Evolutionary conservation across 2,329 filamentous ascomycete genomes (phyloP).

Genomic region (Xylariaceae sp.): DNA sequence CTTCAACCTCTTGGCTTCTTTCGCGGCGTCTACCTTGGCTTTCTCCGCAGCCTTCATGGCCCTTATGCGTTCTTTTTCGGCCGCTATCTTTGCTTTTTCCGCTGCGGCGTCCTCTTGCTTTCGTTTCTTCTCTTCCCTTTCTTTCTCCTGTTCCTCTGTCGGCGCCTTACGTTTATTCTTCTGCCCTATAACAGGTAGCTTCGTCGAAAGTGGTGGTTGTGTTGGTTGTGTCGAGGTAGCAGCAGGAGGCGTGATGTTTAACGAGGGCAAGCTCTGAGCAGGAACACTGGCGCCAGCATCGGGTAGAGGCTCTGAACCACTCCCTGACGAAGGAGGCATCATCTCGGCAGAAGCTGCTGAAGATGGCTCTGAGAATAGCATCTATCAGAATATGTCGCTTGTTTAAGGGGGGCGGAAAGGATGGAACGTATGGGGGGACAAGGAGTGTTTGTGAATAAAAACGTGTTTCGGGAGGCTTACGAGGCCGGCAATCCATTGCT

Average conservation of each 20-base stretch:
- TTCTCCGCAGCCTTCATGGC: constrained; percentile 25
- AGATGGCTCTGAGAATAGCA: constrained; percentile 15
- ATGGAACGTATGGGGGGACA: neutral
- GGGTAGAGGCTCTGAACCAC: constrained; percentile 35
- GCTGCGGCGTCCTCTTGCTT: constrained; percentile 46
- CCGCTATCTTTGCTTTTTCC: constrained; percentile 22
- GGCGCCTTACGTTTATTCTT: constrained; percentile 38
- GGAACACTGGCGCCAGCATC: constrained; percentile 41
- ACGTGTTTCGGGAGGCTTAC: constrained; percentile 16
- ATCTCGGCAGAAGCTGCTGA: constrained; percentile 22
- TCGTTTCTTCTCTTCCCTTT: constrained; percentile 43
- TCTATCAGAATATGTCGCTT: constrained; percentile 8
- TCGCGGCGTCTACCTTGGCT: constrained; percentile 39
- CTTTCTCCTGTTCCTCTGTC: constrained; percentile 36
- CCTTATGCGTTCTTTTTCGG: constrained; percentile 15
- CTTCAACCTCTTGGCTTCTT: constrained; percentile 43
- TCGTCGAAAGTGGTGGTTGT: neutral
- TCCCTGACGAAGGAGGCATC: constrained; percentile 24
- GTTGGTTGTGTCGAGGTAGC: constrained; percentile 21
- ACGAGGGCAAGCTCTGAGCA: constrained; percentile 34
- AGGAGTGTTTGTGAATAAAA: neutral
- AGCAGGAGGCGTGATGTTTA: constrained; percentile 30
- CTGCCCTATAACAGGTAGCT: constrained; percentile 14
- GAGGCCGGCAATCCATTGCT: constrained; percentile 13
- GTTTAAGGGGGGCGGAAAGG: neutral